These are phyloP conservation scores for Hypoxylon cercidicola DNA, from an alignment of 495 filamentous ascomycete species.

Conservation along the genomic window DNA sequence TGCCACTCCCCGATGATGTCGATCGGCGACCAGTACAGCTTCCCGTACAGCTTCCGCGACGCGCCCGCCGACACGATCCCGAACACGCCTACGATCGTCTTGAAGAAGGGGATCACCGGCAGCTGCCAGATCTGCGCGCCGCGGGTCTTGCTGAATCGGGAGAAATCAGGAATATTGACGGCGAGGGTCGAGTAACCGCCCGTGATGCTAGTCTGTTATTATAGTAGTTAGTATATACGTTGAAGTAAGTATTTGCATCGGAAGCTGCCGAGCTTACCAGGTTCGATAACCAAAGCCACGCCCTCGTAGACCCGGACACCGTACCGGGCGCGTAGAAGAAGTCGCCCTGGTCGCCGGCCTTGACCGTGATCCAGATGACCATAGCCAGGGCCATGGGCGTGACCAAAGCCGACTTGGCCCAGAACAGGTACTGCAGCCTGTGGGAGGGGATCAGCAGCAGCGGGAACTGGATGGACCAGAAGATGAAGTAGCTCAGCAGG, in stretches of 20 bases:
- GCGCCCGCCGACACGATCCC: constrained; percentile 45
- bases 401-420: constrained; percentile 62
- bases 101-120: constrained; percentile 47
- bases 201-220: constrained; percentile 41
- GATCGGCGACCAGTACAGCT: constrained; percentile 44
- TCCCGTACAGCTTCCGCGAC: constrained; percentile 42
- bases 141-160: constrained; percentile 44
- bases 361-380: constrained; percentile 60
- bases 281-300: constrained; percentile 50
- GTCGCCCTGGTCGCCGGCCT: constrained; percentile 54
- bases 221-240: constrained; percentile 1
- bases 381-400: constrained; percentile 63
- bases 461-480: constrained; percentile 62
- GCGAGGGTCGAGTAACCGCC: constrained; percentile 46
- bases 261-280: constrained; percentile 15
- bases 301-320: constrained; percentile 44
- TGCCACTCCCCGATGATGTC: constrained; percentile 46
- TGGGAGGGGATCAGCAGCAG: constrained; percentile 64
- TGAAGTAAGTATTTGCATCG: neutral
- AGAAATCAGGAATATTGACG: constrained; percentile 45
- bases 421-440: constrained; percentile 65
- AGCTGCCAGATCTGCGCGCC: constrained; percentile 46
- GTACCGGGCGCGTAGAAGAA: constrained; percentile 57
- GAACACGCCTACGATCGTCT: constrained; percentile 41
- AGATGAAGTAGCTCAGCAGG: constrained; percentile 71